Evolutionary conservation across 2,329 filamentous ascomycete species (phyloP), one percentile per base, ranked within the genome.

Genomic region (Pezizomycotina sp.): DNA sequence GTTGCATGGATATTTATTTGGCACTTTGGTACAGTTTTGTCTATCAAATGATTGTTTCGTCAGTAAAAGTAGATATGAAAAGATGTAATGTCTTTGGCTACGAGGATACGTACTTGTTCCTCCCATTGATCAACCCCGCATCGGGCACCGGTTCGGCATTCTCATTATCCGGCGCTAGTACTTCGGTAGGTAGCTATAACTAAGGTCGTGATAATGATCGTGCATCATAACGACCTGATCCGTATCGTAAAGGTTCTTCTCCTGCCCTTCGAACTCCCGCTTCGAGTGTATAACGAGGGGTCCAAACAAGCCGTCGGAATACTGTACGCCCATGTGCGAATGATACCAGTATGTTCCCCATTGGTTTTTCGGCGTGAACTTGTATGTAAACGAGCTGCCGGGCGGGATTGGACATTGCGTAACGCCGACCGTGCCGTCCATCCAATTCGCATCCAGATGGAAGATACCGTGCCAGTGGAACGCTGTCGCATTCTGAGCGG

Each of bases 391-490:
- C 1, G 60, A 68, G 2, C 62, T 58, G 1, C 69, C 70, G 0
- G 76, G 71, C 0, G 69, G 62, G 29, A 82, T 74, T 0, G 68
- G 64, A 43, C 74, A 78, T 52, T 79, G 76, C 0, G 68, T 74
- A 4, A 79, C 64, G 22, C 69, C 74, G 0, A 70, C 62, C 1
- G 75, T 67, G 0, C 78, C 79, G 50, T 86, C 78, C 73, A 81
- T 79, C 38, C 65, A 64, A 40, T 71, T 79, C 0, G 76, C 78
- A 7, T 75, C 76, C 47, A 79, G 79, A 52, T 82, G 77, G 51
- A 71, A 81, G 45, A 86, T 64, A 10, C 79, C 79, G 48, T 86
- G 79, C 54, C 78, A 84, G 52, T 86, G 79, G 4, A 84, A 62
- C 23, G 65, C 68, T 6, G 74, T 76, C 8, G 65, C 68, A 47